Evolutionary conservation across 805 yeast genomes (phyloP).

Genomic region (Metschnikowia baotianmanensis): DNA sequence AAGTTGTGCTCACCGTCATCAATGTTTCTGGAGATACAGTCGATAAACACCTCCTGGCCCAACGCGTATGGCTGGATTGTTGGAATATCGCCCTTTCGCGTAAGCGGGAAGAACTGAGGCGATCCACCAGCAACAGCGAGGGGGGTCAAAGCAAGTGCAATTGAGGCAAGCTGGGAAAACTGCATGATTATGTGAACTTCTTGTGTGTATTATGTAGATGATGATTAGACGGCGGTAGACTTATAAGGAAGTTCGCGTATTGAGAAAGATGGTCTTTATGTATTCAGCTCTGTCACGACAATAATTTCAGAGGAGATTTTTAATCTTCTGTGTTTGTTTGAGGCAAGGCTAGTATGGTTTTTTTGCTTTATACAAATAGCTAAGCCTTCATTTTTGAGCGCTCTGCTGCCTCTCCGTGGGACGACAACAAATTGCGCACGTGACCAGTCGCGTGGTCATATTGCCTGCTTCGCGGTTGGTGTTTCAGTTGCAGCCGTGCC

Average conservation of each 20-base stretch:
- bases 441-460: background rate
- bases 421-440: background rate
- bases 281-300: background rate
- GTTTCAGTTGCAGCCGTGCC: background rate
- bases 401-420: no score
- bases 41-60: conserved; percentile 47
- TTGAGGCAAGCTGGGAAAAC: background rate
- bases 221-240: no score
- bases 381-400: no score
- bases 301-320: background rate
- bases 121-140: conserved; percentile 1
- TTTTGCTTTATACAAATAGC: no score
- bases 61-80: conserved; percentile 31
- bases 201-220: background rate
- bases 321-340: no score
- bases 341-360: no score
- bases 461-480: no score
- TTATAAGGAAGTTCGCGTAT: background rate
- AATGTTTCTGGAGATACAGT: conserved; percentile 66
- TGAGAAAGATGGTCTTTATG: background rate
- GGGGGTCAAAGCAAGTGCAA: conserved; percentile 4
- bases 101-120: conserved; percentile 37
- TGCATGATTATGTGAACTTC: background rate
- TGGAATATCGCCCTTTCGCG: conserved; percentile 39
- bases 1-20: conserved; percentile 75